These are phyloP conservation scores for Lodderomyces jiufengensis DNA, from an alignment of 1,139 yeast species.

Conservation along the genomic window DNA sequence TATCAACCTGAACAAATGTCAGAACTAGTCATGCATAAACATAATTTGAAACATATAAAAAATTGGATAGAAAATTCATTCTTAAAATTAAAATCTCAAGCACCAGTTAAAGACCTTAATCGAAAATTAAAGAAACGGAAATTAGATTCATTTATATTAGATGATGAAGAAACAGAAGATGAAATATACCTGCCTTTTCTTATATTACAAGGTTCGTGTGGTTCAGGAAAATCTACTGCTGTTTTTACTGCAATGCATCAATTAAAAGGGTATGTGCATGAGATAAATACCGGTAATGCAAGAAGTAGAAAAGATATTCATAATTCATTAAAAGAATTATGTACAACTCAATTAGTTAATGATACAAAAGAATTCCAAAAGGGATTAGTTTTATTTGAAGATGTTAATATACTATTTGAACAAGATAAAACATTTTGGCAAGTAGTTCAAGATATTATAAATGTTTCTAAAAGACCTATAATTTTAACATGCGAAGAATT, in stretches of 20 bases:
- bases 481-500: conserved; percentile 68
- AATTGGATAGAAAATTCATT: conserved; percentile 53
- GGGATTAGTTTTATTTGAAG: conserved; percentile 78
- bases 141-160: conserved; percentile 28
- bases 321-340: conserved; percentile 67
- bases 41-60: conserved; percentile 22
- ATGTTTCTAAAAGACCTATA: conserved; percentile 73
- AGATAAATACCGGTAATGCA: conserved; percentile 69
- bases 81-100: conserved; percentile 25
- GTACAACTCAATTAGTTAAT: conserved; percentile 82
- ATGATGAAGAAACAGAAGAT: conserved; percentile 17
- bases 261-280: conserved; percentile 72
- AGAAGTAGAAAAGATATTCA: conserved; percentile 71
- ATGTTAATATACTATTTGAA: conserved; percentile 78
- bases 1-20: conserved; percentile 39
- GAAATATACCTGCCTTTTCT: conserved; percentile 55
- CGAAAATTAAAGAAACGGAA: conserved; percentile 15
- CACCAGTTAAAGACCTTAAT: conserved; percentile 29
- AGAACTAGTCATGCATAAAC: conserved; percentile 33
- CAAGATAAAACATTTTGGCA: conserved; percentile 82
- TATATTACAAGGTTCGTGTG: conserved; percentile 67
- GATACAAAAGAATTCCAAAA: conserved; percentile 44
- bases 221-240: conserved; percentile 77
- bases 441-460: conserved; percentile 60
- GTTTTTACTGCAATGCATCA: conserved; percentile 67